These are phyloP conservation scores for Mercurialis annua DNA, from an alignment of 345 rosid species.

Conservation along the genomic window DNA sequence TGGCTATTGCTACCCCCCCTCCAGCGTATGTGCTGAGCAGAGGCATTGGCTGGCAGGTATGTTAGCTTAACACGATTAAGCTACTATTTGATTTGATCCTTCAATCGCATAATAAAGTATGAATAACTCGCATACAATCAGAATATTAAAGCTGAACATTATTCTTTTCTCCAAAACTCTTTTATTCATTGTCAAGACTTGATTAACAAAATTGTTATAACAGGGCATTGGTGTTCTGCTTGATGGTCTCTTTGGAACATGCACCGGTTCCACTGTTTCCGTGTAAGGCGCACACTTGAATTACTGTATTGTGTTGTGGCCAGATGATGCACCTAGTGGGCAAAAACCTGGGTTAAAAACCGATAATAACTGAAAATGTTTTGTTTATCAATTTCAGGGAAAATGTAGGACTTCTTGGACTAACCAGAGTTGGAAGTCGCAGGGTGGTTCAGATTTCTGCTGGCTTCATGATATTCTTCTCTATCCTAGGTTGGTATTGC, in stretches of 20 bases:
- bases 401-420: conserved; percentile 32
- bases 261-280: conserved; percentile 35
- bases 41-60: conserved; percentile 56
- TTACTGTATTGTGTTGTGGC: background rate
- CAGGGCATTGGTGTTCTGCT: conserved; percentile 35
- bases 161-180: too few relatives aligned
- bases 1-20: conserved; percentile 37
- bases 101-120: background rate
- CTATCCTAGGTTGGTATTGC: conserved; percentile 21
- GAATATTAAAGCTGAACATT: background rate
- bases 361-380: background rate
- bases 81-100: background rate
- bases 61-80: conserved; percentile 10
- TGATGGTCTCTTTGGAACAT: conserved; percentile 32
- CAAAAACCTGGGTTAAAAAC: background rate
- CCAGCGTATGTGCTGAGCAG: conserved; percentile 35
- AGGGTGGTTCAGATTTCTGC: conserved; percentile 34
- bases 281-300: conserved; percentile 19
- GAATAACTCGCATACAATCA: background rate
- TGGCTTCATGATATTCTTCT: conserved; percentile 28
- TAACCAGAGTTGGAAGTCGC: conserved; percentile 33
- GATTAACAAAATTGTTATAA: conserved; percentile 4
- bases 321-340: background rate
- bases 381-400: conserved; percentile 16
- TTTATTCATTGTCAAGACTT: too few relatives aligned